Evolutionary conservation across 139 green algal species (phyloP).

Genomic region (Marvania coccoides): DNA sequence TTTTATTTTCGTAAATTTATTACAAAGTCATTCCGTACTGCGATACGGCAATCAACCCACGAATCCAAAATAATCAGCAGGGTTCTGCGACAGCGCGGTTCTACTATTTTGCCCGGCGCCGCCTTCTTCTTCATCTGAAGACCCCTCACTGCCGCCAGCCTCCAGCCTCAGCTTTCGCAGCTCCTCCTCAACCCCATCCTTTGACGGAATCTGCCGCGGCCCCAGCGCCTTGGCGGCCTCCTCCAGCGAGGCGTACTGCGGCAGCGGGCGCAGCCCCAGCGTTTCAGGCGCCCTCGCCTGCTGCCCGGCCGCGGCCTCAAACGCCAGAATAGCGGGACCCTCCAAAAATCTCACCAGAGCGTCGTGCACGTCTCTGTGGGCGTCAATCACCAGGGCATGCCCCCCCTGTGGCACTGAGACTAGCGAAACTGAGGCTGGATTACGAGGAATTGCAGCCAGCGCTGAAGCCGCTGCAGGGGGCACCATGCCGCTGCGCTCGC

Average conservation of each 20-base stretch:
- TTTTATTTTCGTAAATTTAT: too few relatives aligned
- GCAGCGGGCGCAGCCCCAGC: constrained; percentile 28
- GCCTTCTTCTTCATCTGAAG: constrained; percentile 5
- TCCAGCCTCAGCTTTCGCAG: constrained; percentile 26
- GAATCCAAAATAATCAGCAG: constrained; percentile 38
- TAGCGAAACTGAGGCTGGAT: not conserved
- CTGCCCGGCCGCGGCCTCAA: too few relatives aligned
- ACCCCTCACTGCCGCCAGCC: constrained; percentile 1
- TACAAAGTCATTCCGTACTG: too few relatives aligned
- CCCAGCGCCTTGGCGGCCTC: constrained; percentile 38
- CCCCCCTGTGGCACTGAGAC: not conserved
- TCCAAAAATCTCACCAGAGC: constrained; percentile 22
- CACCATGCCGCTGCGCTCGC: not conserved
- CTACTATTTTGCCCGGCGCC: not conserved
- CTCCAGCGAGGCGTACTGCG: constrained; percentile 34
- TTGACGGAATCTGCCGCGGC: constrained; percentile 26
- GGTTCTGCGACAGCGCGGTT: constrained; percentile 27
- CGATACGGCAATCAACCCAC: constrained; percentile 13
- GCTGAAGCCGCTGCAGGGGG: not conserved
- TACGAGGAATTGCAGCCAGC: not conserved
- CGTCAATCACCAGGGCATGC: constrained; percentile 13
- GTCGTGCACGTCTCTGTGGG: not conserved
- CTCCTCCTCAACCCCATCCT: constrained; percentile 16
- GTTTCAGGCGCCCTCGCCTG: constrained; percentile 31
- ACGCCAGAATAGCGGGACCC: too few relatives aligned